Evolutionary conservation across 768 basidiomycete species (phyloP).

Genomic region (Galerina marginata): DNA sequence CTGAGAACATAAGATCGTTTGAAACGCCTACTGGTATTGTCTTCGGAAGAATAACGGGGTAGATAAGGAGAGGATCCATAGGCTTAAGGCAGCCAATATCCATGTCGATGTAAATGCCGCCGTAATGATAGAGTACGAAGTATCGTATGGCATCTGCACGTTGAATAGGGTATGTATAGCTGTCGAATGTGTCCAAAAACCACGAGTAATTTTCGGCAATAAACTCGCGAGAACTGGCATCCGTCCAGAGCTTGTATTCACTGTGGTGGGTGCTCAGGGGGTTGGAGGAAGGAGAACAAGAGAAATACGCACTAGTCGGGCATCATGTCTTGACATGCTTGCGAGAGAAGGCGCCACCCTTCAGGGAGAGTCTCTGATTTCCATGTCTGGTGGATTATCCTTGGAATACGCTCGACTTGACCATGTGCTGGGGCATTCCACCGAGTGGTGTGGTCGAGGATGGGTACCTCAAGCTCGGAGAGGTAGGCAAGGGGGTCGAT

Average conservation of each 20-base stretch:
- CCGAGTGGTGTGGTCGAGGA: conserved; percentile 56
- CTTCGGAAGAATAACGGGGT: conserved; percentile 89
- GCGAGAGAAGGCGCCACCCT: conserved; percentile 80
- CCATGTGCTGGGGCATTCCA: conserved; percentile 69
- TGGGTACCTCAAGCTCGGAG: conserved; percentile 74
- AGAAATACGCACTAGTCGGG: conserved; percentile 84
- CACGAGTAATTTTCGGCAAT: conserved; percentile 87
- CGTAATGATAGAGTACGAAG: conserved; percentile 94
- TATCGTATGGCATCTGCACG: conserved; percentile 98
- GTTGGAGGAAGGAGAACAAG: conserved; percentile 11
- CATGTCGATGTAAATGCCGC: conserved; percentile 95
- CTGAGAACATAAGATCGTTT: conserved; percentile 95
- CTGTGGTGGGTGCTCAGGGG: conserved; percentile 47
- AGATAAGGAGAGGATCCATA: conserved; percentile 84
- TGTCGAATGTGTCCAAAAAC: conserved; percentile 93
- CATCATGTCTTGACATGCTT: conserved; percentile 90
- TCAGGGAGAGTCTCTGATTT: conserved; percentile 86
- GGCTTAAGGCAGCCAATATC: conserved; percentile 93
- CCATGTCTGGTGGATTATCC: conserved; percentile 99
- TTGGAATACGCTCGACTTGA: conserved; percentile 78
- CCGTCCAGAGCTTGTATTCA: conserved; percentile 98
- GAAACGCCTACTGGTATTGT: conserved; percentile 98
- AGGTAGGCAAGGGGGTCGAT: conserved; percentile 83
- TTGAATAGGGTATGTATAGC: conserved; percentile 90
- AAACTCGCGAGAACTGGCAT: conserved; percentile 87